A percentile compares a stretch with the other conserved stretches of the same genome.
These are phyloP conservation scores for Bonia amplexicaulis DNA, from an alignment of 176 grass and related monocot species.

Conservation along the genomic window DNA sequence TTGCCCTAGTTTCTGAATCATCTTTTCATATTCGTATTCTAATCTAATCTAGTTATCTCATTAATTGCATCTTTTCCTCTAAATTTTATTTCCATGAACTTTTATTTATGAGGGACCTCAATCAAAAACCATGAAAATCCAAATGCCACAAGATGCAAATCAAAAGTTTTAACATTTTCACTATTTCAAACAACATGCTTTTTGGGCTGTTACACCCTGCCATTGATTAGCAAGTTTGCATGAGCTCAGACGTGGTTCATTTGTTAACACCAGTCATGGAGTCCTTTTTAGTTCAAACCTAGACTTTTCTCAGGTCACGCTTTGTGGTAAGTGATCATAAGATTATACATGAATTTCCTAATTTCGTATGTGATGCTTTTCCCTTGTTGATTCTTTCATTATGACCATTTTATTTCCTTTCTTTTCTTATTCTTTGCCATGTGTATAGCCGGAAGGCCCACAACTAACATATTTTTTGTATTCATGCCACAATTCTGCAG, in stretches of 20 bases:
- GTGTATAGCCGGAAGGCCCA: constrained; percentile 37
- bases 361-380: background rate
- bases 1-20: no score
- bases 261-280: constrained; percentile 29
- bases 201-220: background rate
- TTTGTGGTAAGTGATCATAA: constrained; percentile 9
- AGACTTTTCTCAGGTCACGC: constrained; percentile 14
- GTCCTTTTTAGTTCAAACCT: constrained; percentile 4
- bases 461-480: constrained; percentile 13
- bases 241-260: constrained; percentile 12
- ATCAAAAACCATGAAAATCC: no score
- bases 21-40: no score
- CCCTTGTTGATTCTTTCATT: constrained; percentile 2
- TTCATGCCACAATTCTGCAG: constrained; percentile 13
- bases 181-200: no score
- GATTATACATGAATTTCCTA: background rate
- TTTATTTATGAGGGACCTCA: no score
- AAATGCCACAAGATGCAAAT: no score
- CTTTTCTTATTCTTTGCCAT: constrained; percentile 35
- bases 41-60: no score
- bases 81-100: no score
- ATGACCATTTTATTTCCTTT: constrained; percentile 16
- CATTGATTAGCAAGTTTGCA: constrained; percentile 1
- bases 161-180: no score
- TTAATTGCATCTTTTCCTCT: no score